Evolutionary conservation across 352 stramenopile genomes (phyloP), one percentile per base, ranked within the genome.

Genomic region (Albugo laibachii): DNA sequence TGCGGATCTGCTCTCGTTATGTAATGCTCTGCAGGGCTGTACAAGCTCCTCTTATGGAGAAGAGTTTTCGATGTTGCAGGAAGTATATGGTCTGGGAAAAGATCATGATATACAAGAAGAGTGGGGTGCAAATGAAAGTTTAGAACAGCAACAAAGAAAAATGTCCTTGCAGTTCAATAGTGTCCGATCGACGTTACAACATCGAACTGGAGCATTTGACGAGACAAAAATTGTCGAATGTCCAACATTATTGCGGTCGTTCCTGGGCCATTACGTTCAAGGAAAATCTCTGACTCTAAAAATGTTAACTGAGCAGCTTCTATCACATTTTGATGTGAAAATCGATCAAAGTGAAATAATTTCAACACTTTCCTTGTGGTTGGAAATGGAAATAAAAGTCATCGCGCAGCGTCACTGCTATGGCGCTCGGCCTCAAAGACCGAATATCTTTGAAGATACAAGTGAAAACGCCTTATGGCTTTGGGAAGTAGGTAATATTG

Each of bases 331-430:
- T 35, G 31, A 57, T 21, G 48, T 45, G n/a, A 47, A 48, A 12
- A 31, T 31, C 24, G 49, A 36, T 10, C 19, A 20, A 6, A 47
- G 6, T 13, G 37, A 2, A 48, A 52, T 8, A 52, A 54, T 15
- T 49, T 58, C 6, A 52, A 46, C 38, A 24, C 38, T 43, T 8
- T 24, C 16, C 16, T 8, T 82, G 15, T 57, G 54, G 19, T 39
- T 92, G 43, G 73, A 92, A 50, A 87, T 88, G 78, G 78, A 84
- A 45, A 83, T 92, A 46, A 92, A 92, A 55, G 82, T 82, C 62
- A 58, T 92, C 11, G 79, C 79, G 21, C 74, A 92, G 55, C 72
- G 79, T 11, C 77, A 58, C 11, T 54, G 65, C 16, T 80, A 89
- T 38, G 76, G 79, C 20, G 63, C 77, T 13, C 61, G 66, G 12